These are phyloP conservation scores for Mycena galopus DNA, from an alignment of 768 basidiomycete species.

Conservation along the genomic window DNA sequence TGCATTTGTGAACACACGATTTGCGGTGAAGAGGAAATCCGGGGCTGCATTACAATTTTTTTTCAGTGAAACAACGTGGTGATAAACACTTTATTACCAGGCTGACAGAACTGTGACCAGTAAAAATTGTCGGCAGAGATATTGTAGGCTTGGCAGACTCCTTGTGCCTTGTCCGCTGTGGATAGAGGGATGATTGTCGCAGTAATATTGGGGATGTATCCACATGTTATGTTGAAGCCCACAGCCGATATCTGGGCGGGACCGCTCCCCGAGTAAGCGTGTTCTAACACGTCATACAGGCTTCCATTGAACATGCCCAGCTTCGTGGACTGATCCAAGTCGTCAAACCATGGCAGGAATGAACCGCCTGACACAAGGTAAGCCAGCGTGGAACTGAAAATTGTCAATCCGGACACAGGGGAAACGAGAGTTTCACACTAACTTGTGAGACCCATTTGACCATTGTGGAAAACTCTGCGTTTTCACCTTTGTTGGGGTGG, in stretches of 20 bases:
- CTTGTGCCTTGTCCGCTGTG: too few relatives aligned
- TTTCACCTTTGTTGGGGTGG: neutral
- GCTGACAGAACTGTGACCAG: too few relatives aligned
- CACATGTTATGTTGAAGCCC: neutral
- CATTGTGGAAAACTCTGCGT: neutral
- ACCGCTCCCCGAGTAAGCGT: neutral
- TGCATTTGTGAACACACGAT: neutral
- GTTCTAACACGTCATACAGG: neutral
- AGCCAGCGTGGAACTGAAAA: neutral
- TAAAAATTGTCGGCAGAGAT: too few relatives aligned
- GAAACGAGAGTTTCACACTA: neutral
- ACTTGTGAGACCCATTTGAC: neutral
- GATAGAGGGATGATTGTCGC: neutral
- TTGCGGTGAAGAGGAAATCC: neutral
- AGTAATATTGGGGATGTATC: neutral
- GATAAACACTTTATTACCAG: too few relatives aligned
- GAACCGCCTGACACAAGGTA: neutral
- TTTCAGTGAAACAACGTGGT: neutral
- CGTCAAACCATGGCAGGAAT: neutral
- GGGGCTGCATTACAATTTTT: neutral
- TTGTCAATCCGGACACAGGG: neutral
- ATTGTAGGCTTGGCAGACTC: too few relatives aligned
- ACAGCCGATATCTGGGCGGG: neutral
- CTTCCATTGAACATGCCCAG: neutral
- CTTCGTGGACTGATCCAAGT: neutral